These are phyloP conservation scores for Pilasporangium apinafurcum DNA, from an alignment of 352 stramenopile species.

Conservation along the genomic window DNA sequence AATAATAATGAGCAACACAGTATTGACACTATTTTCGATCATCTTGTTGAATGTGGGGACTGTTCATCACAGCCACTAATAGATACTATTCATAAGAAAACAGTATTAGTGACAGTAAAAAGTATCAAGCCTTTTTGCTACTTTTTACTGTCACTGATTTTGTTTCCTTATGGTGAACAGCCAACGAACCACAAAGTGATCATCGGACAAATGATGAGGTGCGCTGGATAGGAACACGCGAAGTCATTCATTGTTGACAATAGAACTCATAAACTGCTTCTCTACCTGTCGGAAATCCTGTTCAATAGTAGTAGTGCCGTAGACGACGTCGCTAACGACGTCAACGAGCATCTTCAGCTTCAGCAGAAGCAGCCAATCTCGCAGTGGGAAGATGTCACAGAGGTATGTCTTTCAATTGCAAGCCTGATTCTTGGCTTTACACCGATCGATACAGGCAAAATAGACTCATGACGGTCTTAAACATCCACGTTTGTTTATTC, in stretches of 20 bases:
- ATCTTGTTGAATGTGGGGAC: too few species aligned
- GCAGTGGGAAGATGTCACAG: conserved; percentile 40
- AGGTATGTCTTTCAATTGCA: too few species aligned
- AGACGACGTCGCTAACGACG: conserved; percentile 4
- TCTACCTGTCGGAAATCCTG: conserved; percentile 2
- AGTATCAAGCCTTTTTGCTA: too few species aligned
- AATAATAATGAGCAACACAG: conserved; percentile 23
- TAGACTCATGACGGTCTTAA: too few species aligned
- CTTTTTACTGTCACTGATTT: too few species aligned
- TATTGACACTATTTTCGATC: conserved; percentile 6
- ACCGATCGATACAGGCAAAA: too few species aligned
- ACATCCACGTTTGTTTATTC: neutral
- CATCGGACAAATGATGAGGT: conserved; percentile 14
- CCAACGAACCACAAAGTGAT: neutral
- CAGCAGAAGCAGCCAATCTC: conserved; percentile 18
- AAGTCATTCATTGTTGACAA: neutral
- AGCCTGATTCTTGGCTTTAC: too few species aligned
- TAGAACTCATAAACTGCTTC: neutral
- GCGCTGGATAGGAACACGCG: neutral
- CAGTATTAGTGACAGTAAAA: too few species aligned
- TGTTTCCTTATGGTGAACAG: too few species aligned
- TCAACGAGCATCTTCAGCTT: conserved; percentile 11
- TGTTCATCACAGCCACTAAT: too few species aligned
- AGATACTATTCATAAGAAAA: too few species aligned
- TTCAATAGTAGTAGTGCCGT: conserved; percentile 6